These are phyloP conservation scores for Tolypocladium tundrense DNA, from an alignment of 2,329 filamentous ascomycete genomes.

Conservation along the genomic window DNA sequence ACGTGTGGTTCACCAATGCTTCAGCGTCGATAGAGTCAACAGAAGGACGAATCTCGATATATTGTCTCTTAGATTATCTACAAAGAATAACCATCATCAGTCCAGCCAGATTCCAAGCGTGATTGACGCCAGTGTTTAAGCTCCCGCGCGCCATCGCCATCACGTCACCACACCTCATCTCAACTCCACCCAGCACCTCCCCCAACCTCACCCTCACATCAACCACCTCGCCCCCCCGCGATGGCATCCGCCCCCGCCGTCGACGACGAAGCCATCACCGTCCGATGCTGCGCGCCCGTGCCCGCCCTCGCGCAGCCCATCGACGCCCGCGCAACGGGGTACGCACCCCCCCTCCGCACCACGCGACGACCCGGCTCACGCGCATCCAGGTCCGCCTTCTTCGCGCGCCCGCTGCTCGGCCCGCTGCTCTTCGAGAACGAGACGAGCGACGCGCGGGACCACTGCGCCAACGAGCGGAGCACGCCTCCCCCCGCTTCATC, in stretches of 20 bases:
- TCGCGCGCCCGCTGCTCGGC: constrained; percentile 51
- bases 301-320: constrained; percentile 29
- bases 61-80: too few species aligned
- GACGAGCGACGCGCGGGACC: constrained; percentile 63
- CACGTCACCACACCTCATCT: too few species aligned
- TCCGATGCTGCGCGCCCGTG: constrained; percentile 29
- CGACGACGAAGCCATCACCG: constrained; percentile 22
- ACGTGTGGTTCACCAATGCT: too few species aligned
- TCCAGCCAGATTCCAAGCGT: too few species aligned
- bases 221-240: too few species aligned
- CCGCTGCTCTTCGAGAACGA: constrained; percentile 66
- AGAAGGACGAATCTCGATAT: too few species aligned
- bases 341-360: constrained; percentile 1
- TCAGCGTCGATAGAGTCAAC: too few species aligned
- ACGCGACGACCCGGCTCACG: constrained; percentile 1
- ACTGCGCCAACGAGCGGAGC: constrained; percentile 72
- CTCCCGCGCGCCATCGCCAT: too few species aligned
- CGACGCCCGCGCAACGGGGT: constrained; percentile 32
- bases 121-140: too few species aligned
- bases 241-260: constrained; percentile 4
- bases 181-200: too few species aligned
- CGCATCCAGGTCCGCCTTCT: constrained; percentile 31
- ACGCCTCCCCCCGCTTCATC: constrained; percentile 6
- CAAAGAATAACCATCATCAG: too few species aligned
- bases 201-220: too few species aligned